Conservation (phyloP, 1,284 basidiomycete genomes). For the Lentinula novae-zelandiae region DNA sequence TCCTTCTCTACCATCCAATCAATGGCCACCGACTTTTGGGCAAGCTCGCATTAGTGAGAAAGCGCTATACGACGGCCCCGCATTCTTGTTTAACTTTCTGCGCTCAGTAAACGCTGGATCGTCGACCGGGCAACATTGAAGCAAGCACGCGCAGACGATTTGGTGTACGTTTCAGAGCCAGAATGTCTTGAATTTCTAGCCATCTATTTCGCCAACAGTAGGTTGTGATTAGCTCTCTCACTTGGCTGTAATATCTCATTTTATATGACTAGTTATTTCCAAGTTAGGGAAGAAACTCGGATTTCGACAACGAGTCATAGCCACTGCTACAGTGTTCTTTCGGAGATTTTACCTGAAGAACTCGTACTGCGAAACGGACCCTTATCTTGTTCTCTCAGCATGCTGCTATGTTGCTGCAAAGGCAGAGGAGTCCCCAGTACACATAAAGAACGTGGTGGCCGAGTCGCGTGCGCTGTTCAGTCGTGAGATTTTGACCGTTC, state of each 20-base stretch:
- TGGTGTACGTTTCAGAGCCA: constrained; percentile 71
- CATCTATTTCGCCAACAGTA: constrained; percentile 84
- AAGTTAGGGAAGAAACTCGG: constrained; percentile 84
- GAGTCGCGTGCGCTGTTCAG: constrained; percentile 80
- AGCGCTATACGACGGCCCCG: not conserved
- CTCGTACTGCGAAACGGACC: constrained; percentile 90
- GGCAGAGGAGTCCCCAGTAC: constrained; percentile 92
- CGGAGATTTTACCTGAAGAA: constrained; percentile 94
- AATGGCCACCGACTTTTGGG: constrained; percentile 78
- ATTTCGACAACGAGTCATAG: constrained; percentile 86
- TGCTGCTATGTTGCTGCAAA: constrained; percentile 97
- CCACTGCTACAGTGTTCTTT: constrained; percentile 93
- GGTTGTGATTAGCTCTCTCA: constrained; percentile 18
- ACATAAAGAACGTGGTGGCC: constrained; percentile 89
- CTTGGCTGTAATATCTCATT: not conserved
- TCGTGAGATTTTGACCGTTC: constrained; percentile 43
- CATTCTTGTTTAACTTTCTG: constrained; percentile 17
- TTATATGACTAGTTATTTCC: constrained; percentile 59
- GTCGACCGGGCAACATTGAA: constrained; percentile 74
- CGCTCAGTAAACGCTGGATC: constrained; percentile 79
- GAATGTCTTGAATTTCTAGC: constrained; percentile 75
- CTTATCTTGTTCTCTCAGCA: constrained; percentile 87
- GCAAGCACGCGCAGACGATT: constrained; percentile 72
- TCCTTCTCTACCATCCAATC: not conserved
- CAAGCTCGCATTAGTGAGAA: constrained; percentile 69